Evolutionary conservation across 1,284 basidiomycete species (phyloP), one percentile per base, ranked within the genome.

Genomic region (Tilletia caries): DNA sequence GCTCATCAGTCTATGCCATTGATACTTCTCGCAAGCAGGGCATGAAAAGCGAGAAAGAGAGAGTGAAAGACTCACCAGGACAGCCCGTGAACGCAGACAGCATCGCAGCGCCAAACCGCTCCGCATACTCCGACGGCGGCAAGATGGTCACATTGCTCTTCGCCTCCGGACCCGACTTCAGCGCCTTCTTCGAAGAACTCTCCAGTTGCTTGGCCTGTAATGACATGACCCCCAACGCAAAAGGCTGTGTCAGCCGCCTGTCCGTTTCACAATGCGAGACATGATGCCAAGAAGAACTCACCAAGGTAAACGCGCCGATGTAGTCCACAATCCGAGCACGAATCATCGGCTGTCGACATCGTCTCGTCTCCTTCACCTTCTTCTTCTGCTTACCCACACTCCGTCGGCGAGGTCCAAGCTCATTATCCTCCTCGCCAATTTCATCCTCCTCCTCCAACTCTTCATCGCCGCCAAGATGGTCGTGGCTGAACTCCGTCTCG

Each of bases 121-220:
- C 71, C 12, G 79, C 79, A 37, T 80, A 80, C 67, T 80, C 78
- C 3, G 62, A 58, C 25, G 79, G 79, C 23, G 79, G 79, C 32
- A 79, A 58, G 44, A 80, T 74, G 32, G 79, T 80, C 33, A 78
- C 77, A 67, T 77, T 77, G 58, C 73, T 68, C 48, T 77, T 78
- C n/a, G 72, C 76, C 6, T 77, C 76, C 44, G 70, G 71, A 0
- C 72, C 67, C 12, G 70, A 68, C 52, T 78, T 78, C 58, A 79
- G 71, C n/a, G 76, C 79, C 71, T 76, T 76, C 64, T 80, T 80
- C 23, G 70, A 70, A 50, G 75, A 75, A 48, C 72, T 74, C 58
- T 80, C 79, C 4, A 80, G 71, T 48, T 76, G 76, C 62, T 80
- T 80, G 33, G 76, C 79, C 48, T 50, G 20, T 18, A 50, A 77